phyloP scores from a whole-genome alignment of 2,329 filamentous ascomycete genomes.

The Xylaria sp. region DNA sequence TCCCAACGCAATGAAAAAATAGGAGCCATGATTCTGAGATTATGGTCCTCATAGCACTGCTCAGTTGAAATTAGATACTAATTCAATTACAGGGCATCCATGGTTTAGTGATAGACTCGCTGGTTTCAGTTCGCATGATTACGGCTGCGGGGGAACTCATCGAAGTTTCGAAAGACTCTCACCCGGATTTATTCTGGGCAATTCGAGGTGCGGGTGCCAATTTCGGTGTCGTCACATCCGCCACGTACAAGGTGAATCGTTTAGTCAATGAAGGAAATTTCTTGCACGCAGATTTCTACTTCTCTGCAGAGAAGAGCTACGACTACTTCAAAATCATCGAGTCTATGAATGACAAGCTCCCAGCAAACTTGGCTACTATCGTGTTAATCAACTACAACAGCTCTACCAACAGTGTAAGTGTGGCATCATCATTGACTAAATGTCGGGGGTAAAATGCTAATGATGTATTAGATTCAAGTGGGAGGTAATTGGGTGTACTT shows the following conservation, averaged over 20 bases:
- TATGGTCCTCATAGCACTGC: too few species aligned
- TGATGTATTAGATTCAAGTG: constrained; percentile 30
- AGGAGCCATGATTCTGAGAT: too few species aligned
- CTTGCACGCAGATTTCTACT: constrained; percentile 1
- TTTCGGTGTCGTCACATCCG: constrained; percentile 42
- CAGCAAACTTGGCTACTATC: constrained; percentile 2
- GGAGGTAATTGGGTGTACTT: constrained; percentile 34
- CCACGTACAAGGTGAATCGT: constrained; percentile 36
- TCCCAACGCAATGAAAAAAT: too few species aligned
- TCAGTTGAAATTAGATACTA: neutral
- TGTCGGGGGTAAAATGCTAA: neutral
- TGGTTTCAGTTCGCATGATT: constrained; percentile 38
- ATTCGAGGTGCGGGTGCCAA: constrained; percentile 43
- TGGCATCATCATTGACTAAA: neutral
- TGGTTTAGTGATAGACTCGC: constrained; percentile 39
- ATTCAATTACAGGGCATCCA: constrained; percentile 23
- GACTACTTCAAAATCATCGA: constrained; percentile 13
- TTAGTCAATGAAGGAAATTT: constrained; percentile 19
- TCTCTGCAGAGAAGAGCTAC: neutral
- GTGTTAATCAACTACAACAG: neutral
- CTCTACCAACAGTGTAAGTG: constrained; percentile 16
- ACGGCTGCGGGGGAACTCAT: constrained; percentile 33
- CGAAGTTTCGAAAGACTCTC: constrained; percentile 24
- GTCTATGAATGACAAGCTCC: constrained; percentile 5
- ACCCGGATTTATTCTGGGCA: constrained; percentile 43